Conservation (phyloP, 768 basidiomycete genomes). For the Dentipellis fragilis region DNA sequence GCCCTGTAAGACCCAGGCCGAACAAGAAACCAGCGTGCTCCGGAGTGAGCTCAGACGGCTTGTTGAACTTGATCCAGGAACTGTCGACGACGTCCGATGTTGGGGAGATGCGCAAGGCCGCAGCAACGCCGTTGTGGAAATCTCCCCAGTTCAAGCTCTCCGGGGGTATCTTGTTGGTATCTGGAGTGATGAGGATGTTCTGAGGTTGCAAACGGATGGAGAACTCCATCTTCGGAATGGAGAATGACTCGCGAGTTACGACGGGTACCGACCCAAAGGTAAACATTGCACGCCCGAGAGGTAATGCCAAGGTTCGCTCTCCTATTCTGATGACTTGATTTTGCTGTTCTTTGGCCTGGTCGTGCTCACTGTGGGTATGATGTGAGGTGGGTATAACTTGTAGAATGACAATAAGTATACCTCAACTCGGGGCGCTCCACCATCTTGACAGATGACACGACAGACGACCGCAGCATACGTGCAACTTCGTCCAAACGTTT, state of each 20-base stretch:
- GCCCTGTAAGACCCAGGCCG: slow-evolving; percentile 86
- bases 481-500: slow-evolving; percentile 85
- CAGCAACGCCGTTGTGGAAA: slow-evolving; percentile 95
- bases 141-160: slow-evolving; percentile 89
- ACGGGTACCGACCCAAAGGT: slow-evolving; percentile 76
- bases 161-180: slow-evolving; percentile 57
- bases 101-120: slow-evolving; percentile 76
- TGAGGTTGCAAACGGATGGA: slow-evolving; percentile 65
- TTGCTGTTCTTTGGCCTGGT: slow-evolving; percentile 81
- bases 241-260: slow-evolving; percentile 69
- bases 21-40: slow-evolving; percentile 96
- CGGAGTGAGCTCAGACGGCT: slow-evolving; percentile 80
- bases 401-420: slow-evolving; percentile 27
- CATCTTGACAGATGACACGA: slow-evolving; percentile 50
- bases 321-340: slow-evolving; percentile 70
- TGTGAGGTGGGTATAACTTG: not conserved
- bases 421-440: slow-evolving; percentile 62
- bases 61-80: slow-evolving; percentile 95
- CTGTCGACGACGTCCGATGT: slow-evolving; percentile 72
- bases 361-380: slow-evolving; percentile 56
- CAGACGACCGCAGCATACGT: slow-evolving; percentile 79
- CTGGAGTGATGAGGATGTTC: slow-evolving; percentile 53
- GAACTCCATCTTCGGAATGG: slow-evolving; percentile 73
- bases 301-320: slow-evolving; percentile 81
- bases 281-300: slow-evolving; percentile 87